Conservation (phyloP, 306 rosid species). For the Cicer arietinum region DNA sequence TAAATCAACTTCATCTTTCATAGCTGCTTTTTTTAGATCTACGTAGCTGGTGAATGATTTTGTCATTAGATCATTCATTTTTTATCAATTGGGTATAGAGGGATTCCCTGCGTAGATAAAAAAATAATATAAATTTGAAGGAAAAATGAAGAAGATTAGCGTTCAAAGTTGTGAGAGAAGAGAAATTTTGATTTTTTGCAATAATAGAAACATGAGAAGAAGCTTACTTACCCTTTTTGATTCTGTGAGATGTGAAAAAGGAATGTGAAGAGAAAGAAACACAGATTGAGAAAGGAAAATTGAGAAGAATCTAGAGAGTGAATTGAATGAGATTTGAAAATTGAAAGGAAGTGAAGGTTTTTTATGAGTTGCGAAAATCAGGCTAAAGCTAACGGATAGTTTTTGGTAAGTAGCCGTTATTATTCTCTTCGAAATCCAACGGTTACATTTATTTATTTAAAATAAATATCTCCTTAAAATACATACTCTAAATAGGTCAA, state of each 20-base stretch:
- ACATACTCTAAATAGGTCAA: too few species aligned
- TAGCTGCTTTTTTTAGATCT: conserved; percentile 77
- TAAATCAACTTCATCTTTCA: conserved; percentile 72
- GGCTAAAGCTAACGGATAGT: conserved; percentile 7
- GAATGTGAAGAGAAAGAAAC: not conserved
- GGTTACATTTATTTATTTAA: not conserved
- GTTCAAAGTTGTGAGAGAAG: not conserved
- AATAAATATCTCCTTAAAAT: too few species aligned
- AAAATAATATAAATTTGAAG: not conserved
- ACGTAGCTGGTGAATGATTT: conserved; percentile 86
- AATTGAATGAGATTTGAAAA: conserved; percentile 16
- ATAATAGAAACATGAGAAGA: conserved; percentile 1
- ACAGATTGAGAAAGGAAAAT: not conserved
- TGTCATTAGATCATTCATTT: conserved; percentile 89
- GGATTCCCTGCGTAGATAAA: not conserved
- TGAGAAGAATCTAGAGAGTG: conserved; percentile 9
- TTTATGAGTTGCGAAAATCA: conserved; percentile 5
- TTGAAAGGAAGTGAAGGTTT: conserved; percentile 18
- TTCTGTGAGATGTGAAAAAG: not conserved
- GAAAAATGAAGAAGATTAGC: not conserved
- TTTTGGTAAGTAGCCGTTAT: conserved; percentile 7
- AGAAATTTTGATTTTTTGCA: not conserved
- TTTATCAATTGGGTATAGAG: not conserved
- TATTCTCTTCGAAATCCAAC: not conserved
- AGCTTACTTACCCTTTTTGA: not conserved